Percentiles rank a stretch among this genome's conserved stretches.
Evolutionary conservation across 352 stramenopile genomes (phyloP).

Genomic region (Globisporangium spinosum): DNA sequence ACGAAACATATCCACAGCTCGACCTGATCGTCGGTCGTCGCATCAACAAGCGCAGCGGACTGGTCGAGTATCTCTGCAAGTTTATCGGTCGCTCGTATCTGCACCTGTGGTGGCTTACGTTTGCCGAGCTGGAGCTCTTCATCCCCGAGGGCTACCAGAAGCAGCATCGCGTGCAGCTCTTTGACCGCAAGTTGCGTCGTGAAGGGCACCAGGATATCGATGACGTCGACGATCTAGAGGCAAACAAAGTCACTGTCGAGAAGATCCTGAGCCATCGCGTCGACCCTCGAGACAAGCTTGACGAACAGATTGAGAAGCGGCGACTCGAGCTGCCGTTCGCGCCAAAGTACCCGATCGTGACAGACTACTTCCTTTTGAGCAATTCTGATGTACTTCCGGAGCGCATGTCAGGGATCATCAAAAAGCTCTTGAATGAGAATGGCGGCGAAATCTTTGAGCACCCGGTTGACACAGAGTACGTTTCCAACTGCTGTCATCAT

Average conservation of each 20-base stretch:
- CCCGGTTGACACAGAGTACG: slow-evolving; percentile 71
- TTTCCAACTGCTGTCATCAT: background rate
- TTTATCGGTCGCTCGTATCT: slow-evolving; percentile 85
- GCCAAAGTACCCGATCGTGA: slow-evolving; percentile 68
- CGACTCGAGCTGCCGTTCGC: slow-evolving; percentile 47
- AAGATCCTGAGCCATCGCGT: slow-evolving; percentile 88
- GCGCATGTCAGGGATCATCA: slow-evolving; percentile 72
- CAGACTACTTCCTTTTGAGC: slow-evolving; percentile 78
- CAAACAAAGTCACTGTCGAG: slow-evolving; percentile 85
- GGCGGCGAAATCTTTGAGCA: slow-evolving; percentile 83
- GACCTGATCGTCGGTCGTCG: slow-evolving; percentile 84
- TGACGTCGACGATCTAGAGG: slow-evolving; percentile 85
- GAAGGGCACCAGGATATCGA: slow-evolving; percentile 84
- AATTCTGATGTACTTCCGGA: slow-evolving; percentile 66
- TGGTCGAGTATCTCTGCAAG: slow-evolving; percentile 86
- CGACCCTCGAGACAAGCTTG: slow-evolving; percentile 72
- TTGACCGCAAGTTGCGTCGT: slow-evolving; percentile 76
- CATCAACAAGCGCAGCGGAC: slow-evolving; percentile 65
- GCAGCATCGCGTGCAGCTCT: slow-evolving; percentile 78
- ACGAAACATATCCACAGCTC: slow-evolving; percentile 61
- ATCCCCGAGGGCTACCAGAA: slow-evolving; percentile 84
- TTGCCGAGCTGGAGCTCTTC: slow-evolving; percentile 83
- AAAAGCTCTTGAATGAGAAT: slow-evolving; percentile 77
- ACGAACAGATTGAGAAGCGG: slow-evolving; percentile 80
- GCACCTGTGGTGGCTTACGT: slow-evolving; percentile 87